Evolutionary conservation across 139 green algal genomes (phyloP), one percentile per base, ranked within the genome.

Genomic region (Picochlorum sp.): DNA sequence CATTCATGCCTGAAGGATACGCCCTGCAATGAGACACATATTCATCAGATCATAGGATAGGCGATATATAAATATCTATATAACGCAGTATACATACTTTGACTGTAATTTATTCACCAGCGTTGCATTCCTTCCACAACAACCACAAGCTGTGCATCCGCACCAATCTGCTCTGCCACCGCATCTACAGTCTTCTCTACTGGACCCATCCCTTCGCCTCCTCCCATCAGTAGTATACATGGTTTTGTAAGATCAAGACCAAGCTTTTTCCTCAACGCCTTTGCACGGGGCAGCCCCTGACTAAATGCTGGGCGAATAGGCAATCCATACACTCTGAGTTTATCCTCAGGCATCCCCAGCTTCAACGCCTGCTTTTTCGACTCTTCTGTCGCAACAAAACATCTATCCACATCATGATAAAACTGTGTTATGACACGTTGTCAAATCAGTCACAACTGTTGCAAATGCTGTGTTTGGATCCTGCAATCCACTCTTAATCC

Each of bases 401-500:
- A 95, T 20, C 75, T 66, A 45, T 85, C 83, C 26, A 86, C 88
- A 34, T 63, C 63, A 28, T 45, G 66, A 76, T 92, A 80, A 78
- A 97, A 98, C 87, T 28, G 90, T 95, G 76, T 96, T 96, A 82
- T 97, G 92, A 79, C 91, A 97, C 47, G 86, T 96, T 57, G 87
- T 96, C 73, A 97, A 89, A 82, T 98, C 92, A 0, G 92, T 98
- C 4, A 98, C 83, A 1, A 95, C 91, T 18, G 92, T 98, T 32
- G 92, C 89, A 80, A 98, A 98, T 49, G 86, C 83, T 68, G 86
- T 83, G 34, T 80, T 76, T 41, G 77, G 59, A 50, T 57, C 58
- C 30, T 80, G 68, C 23, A 81, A 23, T 23, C 84, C 81, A 20
- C 30, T 26, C 61, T 60, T 65, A 63, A 69, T 73, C 56, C 77